Evolutionary conservation across 306 rosid genomes (phyloP), one percentile per base, ranked within the genome.

Genomic region (Ziziphus jujuba): DNA sequence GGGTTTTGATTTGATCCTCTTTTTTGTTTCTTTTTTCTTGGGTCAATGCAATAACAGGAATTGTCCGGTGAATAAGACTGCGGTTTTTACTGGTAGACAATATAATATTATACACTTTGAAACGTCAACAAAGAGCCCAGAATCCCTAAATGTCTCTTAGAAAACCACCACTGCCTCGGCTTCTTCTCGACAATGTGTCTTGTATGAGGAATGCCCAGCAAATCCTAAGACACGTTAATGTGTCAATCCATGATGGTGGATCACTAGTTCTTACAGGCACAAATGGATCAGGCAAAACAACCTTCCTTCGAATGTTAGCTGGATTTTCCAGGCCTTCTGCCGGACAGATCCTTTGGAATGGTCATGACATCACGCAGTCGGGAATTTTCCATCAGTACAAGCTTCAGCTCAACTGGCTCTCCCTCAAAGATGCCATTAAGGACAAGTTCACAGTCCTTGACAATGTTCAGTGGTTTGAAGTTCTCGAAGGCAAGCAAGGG

Each of bases 191-290:
- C 65, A 83, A 91, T 44, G 96, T 89, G 47, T 81, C 95, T 50
- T 91, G 98, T 79, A 91, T 91, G 95, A 85, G 98, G 71, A 89
- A 91, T 77, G 98, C 91, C 38, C 96, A 87, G 54, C 98, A 89
- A 77, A 71, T 91, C 77, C 77, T 91, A 22, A 75, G 85, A 35
- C 82, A 89, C 15, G 98, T 91, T 59, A 91, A 87, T 49, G 87
- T 79, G 45, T 81, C 98, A 22, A 60, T 91, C 50, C 87, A 91
- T 6, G 95, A 87, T 21, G 96, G 98, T 7, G 81, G 90, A n/a
- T 91, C 98, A 0, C 89, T 91, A 1, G 85, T 89, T 61, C 78
- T 91, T 47, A 76, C 88, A 1, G 96, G 96, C 22, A 79, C 96
- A 25, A 91, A 91, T 64, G 96, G 98, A 25, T 91, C 98, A 0